These are phyloP conservation scores for Lonicera japonica DNA, from an alignment of 129 eudicot species.

Conservation along the genomic window DNA sequence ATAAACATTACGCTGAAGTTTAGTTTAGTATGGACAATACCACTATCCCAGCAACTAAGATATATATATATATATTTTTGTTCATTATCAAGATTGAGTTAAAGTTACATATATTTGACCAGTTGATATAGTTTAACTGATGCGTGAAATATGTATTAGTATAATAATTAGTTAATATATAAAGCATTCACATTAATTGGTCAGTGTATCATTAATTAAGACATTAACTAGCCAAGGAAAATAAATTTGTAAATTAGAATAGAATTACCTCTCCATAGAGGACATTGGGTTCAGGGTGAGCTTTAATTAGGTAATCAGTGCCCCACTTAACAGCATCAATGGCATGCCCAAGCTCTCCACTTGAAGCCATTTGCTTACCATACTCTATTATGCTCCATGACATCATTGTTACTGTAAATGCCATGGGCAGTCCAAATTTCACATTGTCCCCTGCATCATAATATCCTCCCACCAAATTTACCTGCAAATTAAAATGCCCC, in stretches of 20 bases:
- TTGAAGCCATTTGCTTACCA: conserved; percentile 39
- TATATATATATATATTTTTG: too few species aligned
- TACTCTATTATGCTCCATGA: conserved; percentile 55
- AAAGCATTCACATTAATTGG: background rate
- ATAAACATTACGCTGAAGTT: too few species aligned
- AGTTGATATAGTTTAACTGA: background rate
- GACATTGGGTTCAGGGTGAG: conserved; percentile 48
- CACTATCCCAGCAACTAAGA: too few species aligned
- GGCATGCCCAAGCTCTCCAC: conserved; percentile 46
- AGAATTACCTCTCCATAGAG: conserved; percentile 48
- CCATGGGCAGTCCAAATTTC: conserved; percentile 44
- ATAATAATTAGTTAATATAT: too few species aligned
- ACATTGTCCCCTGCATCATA: conserved; percentile 47
- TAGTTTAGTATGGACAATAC: too few species aligned
- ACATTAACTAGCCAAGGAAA: too few species aligned
- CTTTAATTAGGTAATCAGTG: conserved; percentile 51
- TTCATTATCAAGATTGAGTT: background rate
- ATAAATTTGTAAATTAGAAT: background rate
- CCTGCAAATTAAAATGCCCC: conserved; percentile 11
- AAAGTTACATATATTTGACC: background rate
- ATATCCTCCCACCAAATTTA: conserved; percentile 40
- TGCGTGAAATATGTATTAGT: background rate
- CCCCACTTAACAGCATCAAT: conserved; percentile 56
- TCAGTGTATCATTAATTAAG: too few species aligned
- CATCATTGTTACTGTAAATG: conserved; percentile 37